These are phyloP conservation scores for Rhynchosporium agropyri DNA, from an alignment of 2,329 filamentous ascomycete genomes.

Conservation along the genomic window DNA sequence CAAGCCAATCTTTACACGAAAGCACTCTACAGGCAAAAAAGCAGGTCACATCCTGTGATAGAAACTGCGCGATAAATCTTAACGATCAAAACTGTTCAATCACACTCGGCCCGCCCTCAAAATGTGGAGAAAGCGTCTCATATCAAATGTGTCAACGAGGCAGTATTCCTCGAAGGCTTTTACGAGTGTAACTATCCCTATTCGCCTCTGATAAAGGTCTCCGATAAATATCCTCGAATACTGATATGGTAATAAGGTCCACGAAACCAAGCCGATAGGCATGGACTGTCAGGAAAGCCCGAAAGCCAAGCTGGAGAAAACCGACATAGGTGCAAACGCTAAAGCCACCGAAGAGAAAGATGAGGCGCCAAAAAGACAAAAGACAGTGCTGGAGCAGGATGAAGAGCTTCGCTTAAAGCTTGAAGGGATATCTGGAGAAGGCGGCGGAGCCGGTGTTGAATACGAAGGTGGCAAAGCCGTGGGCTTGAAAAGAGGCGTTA, in stretches of 20 bases:
- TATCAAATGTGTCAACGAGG: neutral
- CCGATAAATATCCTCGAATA: too few species aligned
- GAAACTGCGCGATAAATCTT: too few species aligned
- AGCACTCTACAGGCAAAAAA: neutral
- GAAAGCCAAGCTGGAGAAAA: neutral
- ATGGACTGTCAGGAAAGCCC: neutral
- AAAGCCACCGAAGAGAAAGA: neutral
- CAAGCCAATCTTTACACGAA: too few species aligned
- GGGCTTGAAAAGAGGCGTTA: slow-evolving; percentile 73
- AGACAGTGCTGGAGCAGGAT: slow-evolving; percentile 47
- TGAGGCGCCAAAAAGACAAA: neutral
- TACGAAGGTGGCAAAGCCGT: slow-evolving; percentile 74
- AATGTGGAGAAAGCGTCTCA: slow-evolving; percentile 6
- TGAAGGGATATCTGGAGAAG: slow-evolving; percentile 68
- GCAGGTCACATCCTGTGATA: too few species aligned
- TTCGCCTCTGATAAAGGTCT: too few species aligned
- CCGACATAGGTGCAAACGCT: neutral
- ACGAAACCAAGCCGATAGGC: too few species aligned
- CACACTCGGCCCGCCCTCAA: neutral
- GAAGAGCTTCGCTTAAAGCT: slow-evolving; percentile 67
- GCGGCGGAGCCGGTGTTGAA: slow-evolving; percentile 71
- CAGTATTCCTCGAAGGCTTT: neutral
- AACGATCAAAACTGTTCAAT: neutral
- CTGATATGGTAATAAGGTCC: neutral
- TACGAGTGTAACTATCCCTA: neutral